A percentile compares a stretch with the other conserved stretches of the same genome.
Evolutionary conservation across 352 stramenopile species (phyloP).

Genomic region (Phytophthora constricta): DNA sequence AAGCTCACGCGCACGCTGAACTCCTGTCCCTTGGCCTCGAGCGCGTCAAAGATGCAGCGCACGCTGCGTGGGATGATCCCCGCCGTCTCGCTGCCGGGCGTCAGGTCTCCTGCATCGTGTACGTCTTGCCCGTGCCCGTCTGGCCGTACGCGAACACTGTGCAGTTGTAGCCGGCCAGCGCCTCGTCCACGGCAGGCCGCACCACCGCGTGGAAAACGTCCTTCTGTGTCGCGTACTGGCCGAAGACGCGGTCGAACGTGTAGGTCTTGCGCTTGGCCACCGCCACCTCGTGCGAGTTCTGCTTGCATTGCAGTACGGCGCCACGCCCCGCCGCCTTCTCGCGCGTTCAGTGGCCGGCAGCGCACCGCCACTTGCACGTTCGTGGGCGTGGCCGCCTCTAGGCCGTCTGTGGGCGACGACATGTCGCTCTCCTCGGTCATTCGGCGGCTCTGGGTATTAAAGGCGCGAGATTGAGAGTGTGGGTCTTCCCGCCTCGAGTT

Average conservation of each 20-base stretch:
- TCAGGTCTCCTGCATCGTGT: slow-evolving; percentile 98
- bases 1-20: slow-evolving; percentile 97
- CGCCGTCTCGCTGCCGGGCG: slow-evolving; percentile 81
- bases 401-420: slow-evolving; percentile 21
- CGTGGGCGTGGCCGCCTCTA: slow-evolving; percentile 37
- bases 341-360: slow-evolving; percentile 89
- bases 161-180: slow-evolving; percentile 95
- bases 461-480: slow-evolving; percentile 4
- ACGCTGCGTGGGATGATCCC: slow-evolving; percentile 96
- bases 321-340: slow-evolving; percentile 83
- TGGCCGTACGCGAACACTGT: slow-evolving; percentile 98
- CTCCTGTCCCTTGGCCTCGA: slow-evolving; percentile 90
- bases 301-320: slow-evolving; percentile 87
- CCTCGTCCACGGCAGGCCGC: slow-evolving; percentile 95
- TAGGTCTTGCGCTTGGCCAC: slow-evolving; percentile 92
- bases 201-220: slow-evolving; percentile 96
- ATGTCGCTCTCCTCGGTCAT: slow-evolving; percentile 23
- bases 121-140: slow-evolving; percentile 97
- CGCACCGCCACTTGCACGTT: slow-evolving; percentile 93
- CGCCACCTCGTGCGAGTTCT: slow-evolving; percentile 84
- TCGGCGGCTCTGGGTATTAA: background rate
- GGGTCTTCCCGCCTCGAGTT: slow-evolving; percentile 12
- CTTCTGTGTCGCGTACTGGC: slow-evolving; percentile 96
- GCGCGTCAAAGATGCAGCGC: slow-evolving; percentile 94
- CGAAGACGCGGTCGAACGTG: slow-evolving; percentile 93